These are phyloP conservation scores for Penicilliopsis zonata DNA, from an alignment of 495 filamentous ascomycete species.

Conservation along the genomic window DNA sequence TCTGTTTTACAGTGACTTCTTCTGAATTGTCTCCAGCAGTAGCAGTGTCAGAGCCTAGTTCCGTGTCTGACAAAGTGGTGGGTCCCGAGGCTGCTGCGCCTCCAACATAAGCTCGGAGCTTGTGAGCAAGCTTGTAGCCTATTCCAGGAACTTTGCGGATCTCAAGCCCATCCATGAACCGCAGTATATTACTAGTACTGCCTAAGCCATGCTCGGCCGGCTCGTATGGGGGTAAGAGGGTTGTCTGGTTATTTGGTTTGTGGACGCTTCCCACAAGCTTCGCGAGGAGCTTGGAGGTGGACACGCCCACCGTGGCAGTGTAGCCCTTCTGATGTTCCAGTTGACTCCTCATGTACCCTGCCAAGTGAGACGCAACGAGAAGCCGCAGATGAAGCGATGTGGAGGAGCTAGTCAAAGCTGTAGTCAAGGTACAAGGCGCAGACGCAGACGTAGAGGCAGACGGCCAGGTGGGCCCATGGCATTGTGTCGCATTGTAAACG, in stretches of 20 bases:
- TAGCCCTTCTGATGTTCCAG: conserved; percentile 73
- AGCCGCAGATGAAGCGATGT: conserved; percentile 38
- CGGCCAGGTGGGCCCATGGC: conserved; percentile 49
- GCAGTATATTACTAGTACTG: conserved; percentile 46
- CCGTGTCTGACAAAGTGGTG: conserved; percentile 22
- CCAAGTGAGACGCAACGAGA: conserved; percentile 62
- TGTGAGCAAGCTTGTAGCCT: conserved; percentile 63
- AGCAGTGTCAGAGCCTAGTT: conserved; percentile 20
- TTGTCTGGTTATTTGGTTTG: conserved; percentile 80
- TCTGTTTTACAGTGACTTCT: conserved; percentile 49
- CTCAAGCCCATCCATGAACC: conserved; percentile 64
- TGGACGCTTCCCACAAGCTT: conserved; percentile 77
- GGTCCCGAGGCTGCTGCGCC: too few species aligned
- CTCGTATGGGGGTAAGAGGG: conserved; percentile 55
- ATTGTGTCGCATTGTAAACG: conserved; percentile 52
- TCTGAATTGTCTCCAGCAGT: too few species aligned
- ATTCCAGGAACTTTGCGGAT: conserved; percentile 81
- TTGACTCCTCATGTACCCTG: conserved; percentile 52
- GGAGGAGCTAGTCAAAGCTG: not conserved
- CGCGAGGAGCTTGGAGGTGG: conserved; percentile 71
- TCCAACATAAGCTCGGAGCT: conserved; percentile 51
- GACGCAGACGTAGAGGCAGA: too few species aligned
- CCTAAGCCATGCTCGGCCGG: conserved; percentile 5
- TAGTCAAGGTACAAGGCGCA: too few species aligned
- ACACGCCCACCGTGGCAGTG: conserved; percentile 76